Evolutionary conservation across 108 stramenopile species (phyloP).

Genomic region (Nitzschia sp.): DNA sequence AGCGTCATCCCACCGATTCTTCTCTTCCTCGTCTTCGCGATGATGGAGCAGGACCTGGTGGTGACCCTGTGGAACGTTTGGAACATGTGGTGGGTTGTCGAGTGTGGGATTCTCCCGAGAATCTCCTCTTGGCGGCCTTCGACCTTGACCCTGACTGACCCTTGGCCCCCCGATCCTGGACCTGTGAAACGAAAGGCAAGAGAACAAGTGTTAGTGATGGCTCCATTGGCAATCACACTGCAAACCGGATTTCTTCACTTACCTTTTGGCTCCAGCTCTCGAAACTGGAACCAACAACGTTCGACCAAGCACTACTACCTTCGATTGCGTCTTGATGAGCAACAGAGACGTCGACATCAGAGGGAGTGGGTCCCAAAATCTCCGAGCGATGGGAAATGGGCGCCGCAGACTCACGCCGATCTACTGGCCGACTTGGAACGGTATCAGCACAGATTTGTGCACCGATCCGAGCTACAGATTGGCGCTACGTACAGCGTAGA

Average conservation of each 20-base stretch:
- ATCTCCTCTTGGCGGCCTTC: background rate
- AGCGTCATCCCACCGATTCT: background rate
- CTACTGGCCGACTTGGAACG: background rate
- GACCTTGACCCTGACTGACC: background rate
- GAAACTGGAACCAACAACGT: background rate
- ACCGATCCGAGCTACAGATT: background rate
- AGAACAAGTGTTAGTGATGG: too few relatives aligned
- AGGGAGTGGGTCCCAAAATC: background rate
- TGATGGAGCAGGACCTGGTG: too few relatives aligned
- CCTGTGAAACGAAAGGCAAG: background rate
- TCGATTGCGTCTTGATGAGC: background rate
- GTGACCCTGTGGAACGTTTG: too few relatives aligned
- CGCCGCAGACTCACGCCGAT: background rate
- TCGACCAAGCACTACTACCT: background rate
- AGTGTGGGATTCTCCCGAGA: background rate
- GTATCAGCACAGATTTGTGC: background rate
- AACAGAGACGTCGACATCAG: background rate
- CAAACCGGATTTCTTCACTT: background rate
- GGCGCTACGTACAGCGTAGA: constrained; percentile 1
- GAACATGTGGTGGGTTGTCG: background rate
- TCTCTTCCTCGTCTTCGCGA: too few relatives aligned
- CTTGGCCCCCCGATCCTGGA: background rate
- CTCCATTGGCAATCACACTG: too few relatives aligned
- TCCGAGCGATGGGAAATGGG: background rate
- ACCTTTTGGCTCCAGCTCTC: background rate